Conservation (phyloP, 345 rosid species). For the Corymbia maculata region DNA sequence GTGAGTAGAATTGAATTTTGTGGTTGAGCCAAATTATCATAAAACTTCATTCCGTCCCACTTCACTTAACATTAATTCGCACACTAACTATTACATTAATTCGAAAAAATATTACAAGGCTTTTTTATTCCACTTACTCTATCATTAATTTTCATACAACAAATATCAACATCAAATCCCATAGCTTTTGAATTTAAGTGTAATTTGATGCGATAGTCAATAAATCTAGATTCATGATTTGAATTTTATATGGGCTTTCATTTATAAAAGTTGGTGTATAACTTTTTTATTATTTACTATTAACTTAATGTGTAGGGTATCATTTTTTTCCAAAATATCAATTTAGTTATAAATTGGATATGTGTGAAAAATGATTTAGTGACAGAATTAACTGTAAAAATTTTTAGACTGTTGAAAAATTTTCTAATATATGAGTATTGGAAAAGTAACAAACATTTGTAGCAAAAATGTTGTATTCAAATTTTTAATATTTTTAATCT, state of each 20-base stretch:
- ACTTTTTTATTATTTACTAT: too few species aligned
- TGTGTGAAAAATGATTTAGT: too few species aligned
- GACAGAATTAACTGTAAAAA: too few species aligned
- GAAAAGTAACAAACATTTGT: background rate
- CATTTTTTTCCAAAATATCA: too few species aligned
- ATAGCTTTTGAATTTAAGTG: background rate
- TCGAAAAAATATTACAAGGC: background rate
- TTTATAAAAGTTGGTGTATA: too few species aligned
- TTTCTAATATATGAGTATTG: background rate
- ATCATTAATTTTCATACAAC: background rate
- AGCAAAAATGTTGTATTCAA: background rate
- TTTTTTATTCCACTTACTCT: background rate
- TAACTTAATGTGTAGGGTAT: too few species aligned
- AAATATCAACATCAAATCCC: background rate
- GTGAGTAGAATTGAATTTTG: fast-evolving
- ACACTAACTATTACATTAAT: background rate
- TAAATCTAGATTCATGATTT: too few species aligned
- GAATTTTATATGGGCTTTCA: too few species aligned
- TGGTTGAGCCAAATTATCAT: background rate
- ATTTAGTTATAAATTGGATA: too few species aligned
- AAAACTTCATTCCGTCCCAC: background rate
- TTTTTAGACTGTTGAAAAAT: too few species aligned
- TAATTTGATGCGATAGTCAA: too few species aligned
- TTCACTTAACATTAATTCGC: background rate
- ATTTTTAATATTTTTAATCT: background rate